Evolutionary conservation across 345 rosid genomes (phyloP).

Genomic region (Gossypium raimondii): DNA sequence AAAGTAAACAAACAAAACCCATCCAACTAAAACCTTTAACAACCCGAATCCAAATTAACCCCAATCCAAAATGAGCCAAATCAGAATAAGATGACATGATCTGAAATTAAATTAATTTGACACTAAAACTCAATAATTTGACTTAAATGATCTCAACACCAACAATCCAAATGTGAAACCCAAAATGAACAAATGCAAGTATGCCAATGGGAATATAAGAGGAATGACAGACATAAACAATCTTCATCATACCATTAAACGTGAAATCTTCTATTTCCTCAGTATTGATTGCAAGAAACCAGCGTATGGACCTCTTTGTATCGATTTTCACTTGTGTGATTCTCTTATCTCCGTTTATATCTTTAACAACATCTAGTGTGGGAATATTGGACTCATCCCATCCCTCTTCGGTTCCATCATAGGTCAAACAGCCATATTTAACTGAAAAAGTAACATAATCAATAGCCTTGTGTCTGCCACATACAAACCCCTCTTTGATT

Average conservation of each 20-base stretch:
- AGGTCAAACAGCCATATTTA: slow-evolving; percentile 67
- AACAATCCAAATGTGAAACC: background rate
- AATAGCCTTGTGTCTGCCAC: slow-evolving; percentile 63
- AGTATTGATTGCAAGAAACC: slow-evolving; percentile 80
- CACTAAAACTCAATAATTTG: background rate
- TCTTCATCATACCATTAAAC: slow-evolving; percentile 41
- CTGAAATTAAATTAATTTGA: background rate
- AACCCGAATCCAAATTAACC: background rate
- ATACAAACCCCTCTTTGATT: slow-evolving; percentile 63
- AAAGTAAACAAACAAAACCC: background rate
- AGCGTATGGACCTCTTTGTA: slow-evolving; percentile 66
- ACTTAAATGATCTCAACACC: background rate
- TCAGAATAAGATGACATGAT: background rate
- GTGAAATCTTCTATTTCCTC: slow-evolving; percentile 68
- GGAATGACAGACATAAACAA: background rate
- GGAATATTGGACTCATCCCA: slow-evolving; percentile 76
- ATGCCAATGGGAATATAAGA: background rate
- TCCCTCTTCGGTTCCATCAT: slow-evolving; percentile 49
- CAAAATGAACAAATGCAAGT: background rate
- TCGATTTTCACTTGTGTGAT: slow-evolving; percentile 49
- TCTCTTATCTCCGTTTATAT: slow-evolving; percentile 37
- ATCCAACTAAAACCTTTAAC: no score
- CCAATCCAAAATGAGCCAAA: background rate
- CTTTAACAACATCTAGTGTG: slow-evolving; percentile 38
- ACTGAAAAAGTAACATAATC: slow-evolving; percentile 75